A percentile compares a stretch with the other conserved stretches of the same genome.
Conservation (phyloP, 345 rosid genomes). For the Carallia brachiata region DNA sequence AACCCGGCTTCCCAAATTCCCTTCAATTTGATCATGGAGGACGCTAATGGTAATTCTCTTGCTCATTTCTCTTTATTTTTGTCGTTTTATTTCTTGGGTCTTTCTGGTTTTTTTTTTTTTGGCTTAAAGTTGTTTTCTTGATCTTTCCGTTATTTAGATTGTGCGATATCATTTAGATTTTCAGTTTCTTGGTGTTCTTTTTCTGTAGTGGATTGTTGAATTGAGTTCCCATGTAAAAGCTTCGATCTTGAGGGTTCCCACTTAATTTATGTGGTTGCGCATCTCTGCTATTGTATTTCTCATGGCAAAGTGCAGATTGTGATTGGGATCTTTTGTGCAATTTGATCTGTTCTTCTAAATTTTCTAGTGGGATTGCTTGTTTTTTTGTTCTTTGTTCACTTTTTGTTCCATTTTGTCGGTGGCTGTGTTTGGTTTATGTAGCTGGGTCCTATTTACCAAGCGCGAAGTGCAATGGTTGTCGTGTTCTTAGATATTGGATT, state of each 20-base stretch:
- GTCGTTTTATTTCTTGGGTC: not conserved
- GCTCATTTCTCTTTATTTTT: not conserved
- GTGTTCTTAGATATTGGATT: not conserved
- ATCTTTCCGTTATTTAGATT: not conserved
- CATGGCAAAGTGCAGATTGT: no score
- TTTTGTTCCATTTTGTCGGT: not conserved
- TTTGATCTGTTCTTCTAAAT: not conserved
- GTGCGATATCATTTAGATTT: not conserved
- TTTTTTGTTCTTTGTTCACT: not conserved
- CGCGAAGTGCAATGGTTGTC: not conserved
- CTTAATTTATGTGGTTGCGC: no score
- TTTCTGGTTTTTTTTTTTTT: not conserved
- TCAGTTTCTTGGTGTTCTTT: not conserved
- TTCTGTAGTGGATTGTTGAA: not conserved
- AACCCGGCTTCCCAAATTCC: not conserved
- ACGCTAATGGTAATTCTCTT: conserved; percentile 1
- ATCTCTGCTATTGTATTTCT: no score
- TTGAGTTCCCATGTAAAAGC: not conserved
- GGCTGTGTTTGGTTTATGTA: not conserved
- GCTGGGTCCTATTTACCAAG: not conserved
- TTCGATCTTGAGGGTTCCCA: no score
- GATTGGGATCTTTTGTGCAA: not conserved
- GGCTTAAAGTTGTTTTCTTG: not conserved
- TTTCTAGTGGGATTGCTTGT: not conserved
- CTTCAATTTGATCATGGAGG: conserved; percentile 17